Percentiles rank a stretch among this genome's conserved stretches.
Conservation (phyloP, 345 rosid genomes). For the Sapria himalayana region DNA sequence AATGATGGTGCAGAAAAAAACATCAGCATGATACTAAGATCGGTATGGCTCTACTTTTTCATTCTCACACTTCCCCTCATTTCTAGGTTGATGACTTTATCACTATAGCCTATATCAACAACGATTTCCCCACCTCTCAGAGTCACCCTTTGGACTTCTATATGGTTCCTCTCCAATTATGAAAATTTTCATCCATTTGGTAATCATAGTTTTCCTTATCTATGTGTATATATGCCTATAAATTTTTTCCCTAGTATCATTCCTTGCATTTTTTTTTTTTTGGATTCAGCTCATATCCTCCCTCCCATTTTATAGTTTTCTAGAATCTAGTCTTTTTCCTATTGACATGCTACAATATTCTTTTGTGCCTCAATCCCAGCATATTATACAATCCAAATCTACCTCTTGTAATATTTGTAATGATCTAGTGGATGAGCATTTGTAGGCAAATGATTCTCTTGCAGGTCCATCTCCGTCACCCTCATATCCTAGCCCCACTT, state of each 20-base stretch:
- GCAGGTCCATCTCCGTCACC: not conserved
- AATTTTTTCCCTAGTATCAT: not conserved
- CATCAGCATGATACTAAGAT: slow-evolving; percentile 2
- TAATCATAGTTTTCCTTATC: not conserved
- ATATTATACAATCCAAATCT: no score
- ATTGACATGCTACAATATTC: not conserved
- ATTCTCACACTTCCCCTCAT: not conserved
- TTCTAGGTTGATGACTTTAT: no score
- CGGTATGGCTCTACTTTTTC: not conserved
- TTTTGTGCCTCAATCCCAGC: not conserved
- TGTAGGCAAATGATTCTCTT: not conserved
- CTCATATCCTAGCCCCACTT: not conserved
- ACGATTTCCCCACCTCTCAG: no score
- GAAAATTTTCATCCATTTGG: slow-evolving; percentile 1
- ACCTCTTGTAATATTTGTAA: no score
- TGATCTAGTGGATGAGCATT: not conserved
- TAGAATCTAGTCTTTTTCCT: not conserved
- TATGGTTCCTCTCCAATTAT: not conserved
- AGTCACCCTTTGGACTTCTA: not conserved
- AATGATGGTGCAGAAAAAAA: slow-evolving; percentile 2
- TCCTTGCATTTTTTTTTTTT: not conserved
- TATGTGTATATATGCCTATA: not conserved
- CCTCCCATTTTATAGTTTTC: not conserved
- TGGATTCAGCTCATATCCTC: not conserved
- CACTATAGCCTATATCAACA: not conserved